Conservation (phyloP, 805 yeast genomes). For the Dipodascus albidus region DNA sequence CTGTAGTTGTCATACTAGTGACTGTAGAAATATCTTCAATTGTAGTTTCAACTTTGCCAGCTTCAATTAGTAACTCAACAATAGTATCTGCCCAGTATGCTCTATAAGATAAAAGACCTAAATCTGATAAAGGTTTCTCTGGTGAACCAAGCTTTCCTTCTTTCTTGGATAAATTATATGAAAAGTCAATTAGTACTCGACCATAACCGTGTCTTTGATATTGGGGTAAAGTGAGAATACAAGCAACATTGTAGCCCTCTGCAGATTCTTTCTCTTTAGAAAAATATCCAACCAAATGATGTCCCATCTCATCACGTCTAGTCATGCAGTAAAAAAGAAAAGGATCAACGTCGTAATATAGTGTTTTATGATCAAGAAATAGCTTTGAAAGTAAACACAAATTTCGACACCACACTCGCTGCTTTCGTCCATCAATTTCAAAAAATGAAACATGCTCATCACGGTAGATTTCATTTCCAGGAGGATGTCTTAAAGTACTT, state of each 20-base stretch:
- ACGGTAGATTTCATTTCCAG: constrained; percentile 94
- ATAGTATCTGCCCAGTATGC: constrained; percentile 95
- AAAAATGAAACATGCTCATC: constrained; percentile 89
- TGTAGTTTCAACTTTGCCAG: constrained; percentile 50
- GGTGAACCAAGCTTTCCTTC: constrained; percentile 94
- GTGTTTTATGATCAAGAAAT: constrained; percentile 89
- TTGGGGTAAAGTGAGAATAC: constrained; percentile 91
- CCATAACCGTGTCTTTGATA: constrained; percentile 96
- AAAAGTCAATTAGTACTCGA: constrained; percentile 79
- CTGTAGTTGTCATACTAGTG: constrained; percentile 94
- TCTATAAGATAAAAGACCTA: constrained; percentile 86
- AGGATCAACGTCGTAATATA: constrained; percentile 97
- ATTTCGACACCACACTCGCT: constrained; percentile 95
- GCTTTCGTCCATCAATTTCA: constrained; percentile 95
- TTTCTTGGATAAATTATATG: constrained; percentile 78
- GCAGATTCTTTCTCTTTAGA: constrained; percentile 96
- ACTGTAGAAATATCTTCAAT: constrained; percentile 81
- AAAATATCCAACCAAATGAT: constrained; percentile 91
- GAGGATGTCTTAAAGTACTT: constrained; percentile 88
- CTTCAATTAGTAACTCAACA: constrained; percentile 59
- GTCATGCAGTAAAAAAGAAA: constrained; percentile 95
- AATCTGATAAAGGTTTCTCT: constrained; percentile 91
- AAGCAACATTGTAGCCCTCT: constrained; percentile 91
- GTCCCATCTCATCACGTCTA: constrained; percentile 76
- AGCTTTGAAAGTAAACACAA: constrained; percentile 81